These are phyloP conservation scores for Aquilaria malaccensis DNA, from an alignment of 345 rosid genomes.

Conservation along the genomic window DNA sequence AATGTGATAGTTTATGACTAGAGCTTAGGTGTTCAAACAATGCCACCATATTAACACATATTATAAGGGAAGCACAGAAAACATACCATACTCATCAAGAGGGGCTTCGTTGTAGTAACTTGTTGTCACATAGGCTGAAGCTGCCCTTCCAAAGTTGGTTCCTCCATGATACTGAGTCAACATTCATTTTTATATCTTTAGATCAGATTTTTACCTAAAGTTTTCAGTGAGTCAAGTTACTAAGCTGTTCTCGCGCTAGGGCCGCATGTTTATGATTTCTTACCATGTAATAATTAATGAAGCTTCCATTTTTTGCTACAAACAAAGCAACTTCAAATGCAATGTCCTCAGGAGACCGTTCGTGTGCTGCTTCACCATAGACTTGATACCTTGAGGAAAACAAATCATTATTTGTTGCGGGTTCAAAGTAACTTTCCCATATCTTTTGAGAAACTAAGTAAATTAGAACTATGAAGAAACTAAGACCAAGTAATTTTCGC, in stretches of 20 bases:
- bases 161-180: constrained; percentile 76
- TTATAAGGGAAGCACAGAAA: not conserved
- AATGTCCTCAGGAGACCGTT: constrained; percentile 70
- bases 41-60: not conserved
- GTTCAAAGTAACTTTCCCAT: no score
- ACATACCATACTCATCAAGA: constrained; percentile 76
- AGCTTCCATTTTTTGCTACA: constrained; percentile 79
- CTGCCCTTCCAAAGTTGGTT: constrained; percentile 84
- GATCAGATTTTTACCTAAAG: not conserved
- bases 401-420: not conserved
- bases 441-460: not conserved
- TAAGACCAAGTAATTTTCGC: no score
- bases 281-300: constrained; percentile 88
- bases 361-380: constrained; percentile 47
- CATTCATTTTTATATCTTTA: not conserved
- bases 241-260: no score
- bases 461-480: not conserved
- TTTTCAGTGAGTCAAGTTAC: not conserved
- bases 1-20: no score
- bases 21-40: no score
- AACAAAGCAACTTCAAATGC: constrained; percentile 73
- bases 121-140: constrained; percentile 50
- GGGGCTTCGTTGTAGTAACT: constrained; percentile 89
- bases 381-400: constrained; percentile 49
- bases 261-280: no score